Evolutionary conservation across 805 yeast species (phyloP), one percentile per base, ranked within the genome.

Genomic region (Metschnikowia cubensis): DNA sequence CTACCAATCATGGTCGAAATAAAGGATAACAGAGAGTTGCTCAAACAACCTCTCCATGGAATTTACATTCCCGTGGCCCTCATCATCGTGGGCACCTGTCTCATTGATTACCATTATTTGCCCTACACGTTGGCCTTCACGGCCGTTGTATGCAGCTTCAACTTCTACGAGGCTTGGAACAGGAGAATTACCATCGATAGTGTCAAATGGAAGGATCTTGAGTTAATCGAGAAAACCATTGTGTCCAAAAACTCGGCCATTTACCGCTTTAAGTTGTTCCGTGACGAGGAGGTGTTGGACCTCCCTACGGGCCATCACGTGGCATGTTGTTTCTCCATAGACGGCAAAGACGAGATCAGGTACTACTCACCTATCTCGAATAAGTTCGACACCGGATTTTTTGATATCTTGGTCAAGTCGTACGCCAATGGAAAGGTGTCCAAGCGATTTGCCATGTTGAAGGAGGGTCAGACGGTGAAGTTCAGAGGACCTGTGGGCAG

Each of bases 401-500:
- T 87, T 59, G 95, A 87, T 62, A 75, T 87, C 45, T 70, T 87
- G 63, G 87, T 87, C 36, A 87, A 87, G 67, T 85, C 90, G 2
- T 87, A 87, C 64, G 74, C 80, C 35, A 80, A 82, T 35, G 96
- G 96, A 35, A 75, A 66, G 49, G 88, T 87, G 6, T 84, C 91
- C 5, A 82, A 74, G 59, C 70, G 76, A 54, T 80, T 87, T 67
- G 92, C 92, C 4, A 62, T 74, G 53, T 73, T 87, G 59, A 71
- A 68, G 47, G 81, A 81, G 41, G 92, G 90, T 34, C 82, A 82
- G 64, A 74, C 77, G 18, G 87, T 86, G 17, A 79, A 79, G 53
- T 86, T 87, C 61, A 80, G 82, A 65, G 96, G 96, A 1, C 90
- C 94, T 15, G 86, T 86, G 45, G 94, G 95, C 14, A 77, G 84